Evolutionary conservation across 2,329 filamentous ascomycete genomes (phyloP).

Genomic region (Fusarium acutatum): DNA sequence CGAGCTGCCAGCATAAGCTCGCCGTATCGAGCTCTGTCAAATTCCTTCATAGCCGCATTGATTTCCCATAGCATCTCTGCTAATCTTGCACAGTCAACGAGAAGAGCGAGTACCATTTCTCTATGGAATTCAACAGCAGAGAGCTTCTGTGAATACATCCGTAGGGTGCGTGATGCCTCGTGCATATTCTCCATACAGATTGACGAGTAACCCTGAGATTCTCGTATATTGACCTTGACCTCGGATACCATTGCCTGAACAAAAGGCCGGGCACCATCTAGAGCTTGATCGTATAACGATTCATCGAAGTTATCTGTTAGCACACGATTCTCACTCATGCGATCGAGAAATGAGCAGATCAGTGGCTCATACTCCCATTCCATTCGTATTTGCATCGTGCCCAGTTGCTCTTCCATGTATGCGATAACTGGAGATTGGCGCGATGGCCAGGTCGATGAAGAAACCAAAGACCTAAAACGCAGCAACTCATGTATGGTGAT

Average conservation of each 20-base stretch:
- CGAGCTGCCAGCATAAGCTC: background rate
- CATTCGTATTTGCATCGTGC: background rate
- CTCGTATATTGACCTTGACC: background rate
- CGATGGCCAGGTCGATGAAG: background rate
- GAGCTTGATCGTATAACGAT: background rate
- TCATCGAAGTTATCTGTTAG: background rate
- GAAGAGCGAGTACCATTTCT: background rate
- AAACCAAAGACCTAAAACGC: background rate
- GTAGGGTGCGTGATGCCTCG: background rate
- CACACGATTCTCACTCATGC: background rate
- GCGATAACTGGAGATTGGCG: background rate
- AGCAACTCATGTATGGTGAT: background rate
- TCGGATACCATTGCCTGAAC: background rate
- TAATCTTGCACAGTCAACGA: background rate
- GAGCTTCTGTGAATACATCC: background rate
- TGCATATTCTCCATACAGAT: background rate
- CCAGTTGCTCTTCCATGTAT: background rate
- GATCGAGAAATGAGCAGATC: background rate
- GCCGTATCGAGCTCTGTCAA: background rate
- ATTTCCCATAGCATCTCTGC: background rate
- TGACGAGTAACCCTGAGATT: background rate
- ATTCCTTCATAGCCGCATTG: background rate
- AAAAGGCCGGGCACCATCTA: background rate
- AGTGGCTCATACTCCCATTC: background rate
- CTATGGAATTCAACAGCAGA: background rate